Conservation (phyloP, 2,329 filamentous ascomycete species). For the Colletotrichum sp. region DNA sequence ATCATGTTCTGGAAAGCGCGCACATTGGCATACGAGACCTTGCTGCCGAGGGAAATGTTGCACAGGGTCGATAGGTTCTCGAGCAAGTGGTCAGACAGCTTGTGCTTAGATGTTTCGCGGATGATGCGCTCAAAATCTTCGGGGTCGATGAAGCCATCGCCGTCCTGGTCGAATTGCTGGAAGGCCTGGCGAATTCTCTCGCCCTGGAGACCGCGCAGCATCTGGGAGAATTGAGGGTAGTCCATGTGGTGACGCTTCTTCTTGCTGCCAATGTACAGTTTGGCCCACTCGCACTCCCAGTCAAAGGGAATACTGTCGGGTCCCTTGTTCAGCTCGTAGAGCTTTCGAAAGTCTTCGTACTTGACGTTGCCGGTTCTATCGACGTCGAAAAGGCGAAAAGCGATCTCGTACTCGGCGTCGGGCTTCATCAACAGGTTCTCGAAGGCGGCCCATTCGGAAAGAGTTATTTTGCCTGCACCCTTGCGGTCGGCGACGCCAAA, state of each 20-base stretch:
- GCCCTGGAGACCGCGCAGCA: constrained; percentile 94
- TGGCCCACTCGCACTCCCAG: constrained; percentile 97
- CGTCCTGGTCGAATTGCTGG: constrained; percentile 86
- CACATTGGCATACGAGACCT: constrained; percentile 97
- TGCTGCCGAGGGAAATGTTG: constrained; percentile 90
- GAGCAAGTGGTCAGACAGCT: constrained; percentile 94
- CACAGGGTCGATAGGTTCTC: constrained; percentile 91
- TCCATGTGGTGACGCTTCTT: constrained; percentile 90
- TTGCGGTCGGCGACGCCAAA: constrained; percentile 89
- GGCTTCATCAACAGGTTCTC: constrained; percentile 93
- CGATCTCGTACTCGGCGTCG: constrained; percentile 98
- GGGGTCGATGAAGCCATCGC: constrained; percentile 93
- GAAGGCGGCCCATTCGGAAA: constrained; percentile 91
- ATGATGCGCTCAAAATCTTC: constrained; percentile 98
- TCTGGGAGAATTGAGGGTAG: constrained; percentile 96
- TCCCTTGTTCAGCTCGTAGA: constrained; percentile 91
- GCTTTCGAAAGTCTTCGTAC: constrained; percentile 83
- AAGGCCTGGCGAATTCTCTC: constrained; percentile 97
- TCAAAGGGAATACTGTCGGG: constrained; percentile 87
- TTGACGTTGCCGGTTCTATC: constrained; percentile 84
- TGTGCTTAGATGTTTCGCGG: constrained; percentile 88
- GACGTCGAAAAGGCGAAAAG: constrained; percentile 94
- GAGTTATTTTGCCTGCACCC: constrained; percentile 72
- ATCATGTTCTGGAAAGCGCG: constrained; percentile 98
- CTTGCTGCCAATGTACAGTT: constrained; percentile 88